Evolutionary conservation across 441 rosid genomes (phyloP).

Genomic region (Capsella rubella): DNA sequence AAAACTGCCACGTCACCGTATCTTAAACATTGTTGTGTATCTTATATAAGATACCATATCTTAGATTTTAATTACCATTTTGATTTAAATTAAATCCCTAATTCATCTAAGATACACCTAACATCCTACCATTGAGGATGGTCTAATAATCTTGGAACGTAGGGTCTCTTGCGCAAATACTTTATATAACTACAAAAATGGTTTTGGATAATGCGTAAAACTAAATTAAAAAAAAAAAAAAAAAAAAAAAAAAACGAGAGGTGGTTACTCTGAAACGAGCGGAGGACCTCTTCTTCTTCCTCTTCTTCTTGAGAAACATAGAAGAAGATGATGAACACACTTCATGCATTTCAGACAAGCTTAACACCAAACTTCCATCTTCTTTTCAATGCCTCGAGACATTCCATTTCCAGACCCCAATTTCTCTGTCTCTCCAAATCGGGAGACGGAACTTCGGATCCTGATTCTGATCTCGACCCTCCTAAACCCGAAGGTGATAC

Average conservation of each 20-base stretch:
- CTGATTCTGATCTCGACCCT: conserved; percentile 53
- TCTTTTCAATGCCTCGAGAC: conserved; percentile 50
- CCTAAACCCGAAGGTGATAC: conserved; percentile 70
- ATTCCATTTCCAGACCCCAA: conserved; percentile 39
- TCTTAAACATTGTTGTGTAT: too few relatives aligned
- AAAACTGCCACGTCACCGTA: too few relatives aligned
- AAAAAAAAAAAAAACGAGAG: conserved; percentile 33
- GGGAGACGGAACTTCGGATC: conserved; percentile 45
- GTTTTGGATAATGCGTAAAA: conserved; percentile 48
- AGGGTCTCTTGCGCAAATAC: conserved; percentile 26
- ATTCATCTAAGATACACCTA: too few relatives aligned
- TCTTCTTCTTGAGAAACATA: conserved; percentile 22
- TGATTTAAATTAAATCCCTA: too few relatives aligned
- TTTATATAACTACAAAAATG: conserved; percentile 21
- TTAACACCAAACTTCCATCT: conserved; percentile 51
- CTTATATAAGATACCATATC: too few relatives aligned
- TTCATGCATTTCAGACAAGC: conserved; percentile 59
- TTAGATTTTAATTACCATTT: too few relatives aligned
- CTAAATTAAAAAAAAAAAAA: conserved; percentile 6
- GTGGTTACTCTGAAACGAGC: conserved; percentile 42
- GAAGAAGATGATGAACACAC: conserved; percentile 61
- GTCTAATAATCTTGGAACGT: background rate
- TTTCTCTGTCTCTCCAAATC: conserved; percentile 63
- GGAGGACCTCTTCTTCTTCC: conserved; percentile 8
- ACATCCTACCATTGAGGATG: too few relatives aligned